Conservation (phyloP, 176 grass and related monocot species). For the Carex cristatella region DNA sequence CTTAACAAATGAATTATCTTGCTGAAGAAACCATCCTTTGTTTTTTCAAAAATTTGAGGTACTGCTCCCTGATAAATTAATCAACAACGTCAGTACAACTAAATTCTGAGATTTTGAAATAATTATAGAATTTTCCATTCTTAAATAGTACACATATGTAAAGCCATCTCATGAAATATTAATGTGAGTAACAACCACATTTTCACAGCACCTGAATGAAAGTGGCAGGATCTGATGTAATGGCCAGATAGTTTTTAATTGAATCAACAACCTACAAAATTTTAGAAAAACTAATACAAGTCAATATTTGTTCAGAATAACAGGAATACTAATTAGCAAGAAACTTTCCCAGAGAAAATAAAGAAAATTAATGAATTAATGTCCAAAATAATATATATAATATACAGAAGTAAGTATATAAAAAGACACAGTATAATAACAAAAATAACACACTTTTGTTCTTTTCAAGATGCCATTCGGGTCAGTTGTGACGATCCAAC, state of each 20-base stretch:
- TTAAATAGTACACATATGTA: too few species aligned
- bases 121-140: not conserved
- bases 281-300: not conserved
- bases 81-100: not conserved
- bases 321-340: not conserved
- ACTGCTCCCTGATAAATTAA: constrained; percentile 44
- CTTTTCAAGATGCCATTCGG: constrained; percentile 54
- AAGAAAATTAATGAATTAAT: not conserved
- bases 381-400: not conserved
- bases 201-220: constrained; percentile 50
- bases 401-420: not conserved
- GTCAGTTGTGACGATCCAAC: constrained; percentile 58
- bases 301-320: not conserved
- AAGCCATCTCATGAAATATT: too few species aligned
- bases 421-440: constrained; percentile 8
- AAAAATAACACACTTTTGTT: constrained; percentile 39
- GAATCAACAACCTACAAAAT: constrained; percentile 39
- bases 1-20: constrained; percentile 39
- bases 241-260: constrained; percentile 34
- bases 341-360: not conserved
- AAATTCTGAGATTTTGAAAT: constrained; percentile 5
- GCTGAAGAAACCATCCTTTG: constrained; percentile 58
- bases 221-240: constrained; percentile 53
- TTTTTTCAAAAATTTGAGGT: constrained; percentile 53
- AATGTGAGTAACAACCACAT: too few species aligned